Evolutionary conservation across 73 alveolate genomes (phyloP), one percentile per base, ranked within the genome.

Genomic region (Uronychia setigera): DNA sequence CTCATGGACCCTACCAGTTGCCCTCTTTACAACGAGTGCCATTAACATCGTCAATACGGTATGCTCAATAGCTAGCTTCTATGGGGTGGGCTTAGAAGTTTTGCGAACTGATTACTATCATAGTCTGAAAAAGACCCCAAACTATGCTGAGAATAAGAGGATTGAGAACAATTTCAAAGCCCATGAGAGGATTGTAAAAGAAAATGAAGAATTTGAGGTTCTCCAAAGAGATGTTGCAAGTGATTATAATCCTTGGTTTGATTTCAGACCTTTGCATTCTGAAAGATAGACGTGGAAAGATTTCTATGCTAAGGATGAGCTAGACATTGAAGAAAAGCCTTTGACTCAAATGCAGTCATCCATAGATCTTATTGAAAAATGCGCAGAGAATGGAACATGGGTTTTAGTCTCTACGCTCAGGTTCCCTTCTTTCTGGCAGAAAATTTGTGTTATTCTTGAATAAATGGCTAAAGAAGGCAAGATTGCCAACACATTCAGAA

Each of bases 361-460:
- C 30, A 26, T 79, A 1, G 86, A 83, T 59, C 58, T 83, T 14
- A 88, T 88, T 88, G 58, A 60, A 28, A 35, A 82, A 74, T 82
- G 94, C 32, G 94, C 94, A 28, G 87, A 88, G 46, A 88, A 88
- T 30, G 94, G 94, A 30, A 82, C 85, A 25, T 88, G 94, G 94
- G 94, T 88, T 25, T 59, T 88, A 32, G 67, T 88, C 11, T 74
- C 87, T 0, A 88, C 94, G n/a, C 74, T 34, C 0, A 57, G 60
- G 59, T 88, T 82, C 59, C 94, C 94, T 19, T 1, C 80, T 60
- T 82, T 82, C 85, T 88, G 90, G 87, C 27, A 33, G 29, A 82
- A 35, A 19, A 58, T 81, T 33, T 74, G 32, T 1, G 75, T 67
- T 1, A 32, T 30, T 14, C 75, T 88, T 5, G 60, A 88, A 25